Percentiles rank a stretch among this genome's conserved stretches.
Conservation (phyloP, 1,284 basidiomycete species). For the Apiotrichum gracile region DNA sequence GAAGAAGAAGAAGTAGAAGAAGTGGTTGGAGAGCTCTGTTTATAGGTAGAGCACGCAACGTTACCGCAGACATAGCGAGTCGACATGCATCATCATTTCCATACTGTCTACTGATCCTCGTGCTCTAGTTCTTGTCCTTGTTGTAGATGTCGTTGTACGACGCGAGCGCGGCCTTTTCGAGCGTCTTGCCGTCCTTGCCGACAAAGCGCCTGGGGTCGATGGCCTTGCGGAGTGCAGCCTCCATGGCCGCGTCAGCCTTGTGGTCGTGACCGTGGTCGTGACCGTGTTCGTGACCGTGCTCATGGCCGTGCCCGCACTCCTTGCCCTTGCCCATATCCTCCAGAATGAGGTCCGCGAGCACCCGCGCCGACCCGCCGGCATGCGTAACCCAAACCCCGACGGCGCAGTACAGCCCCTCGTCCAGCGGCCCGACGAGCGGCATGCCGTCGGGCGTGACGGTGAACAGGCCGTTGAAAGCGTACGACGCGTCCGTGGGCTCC, state of each 20-base stretch:
- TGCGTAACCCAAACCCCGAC: slow-evolving; percentile 30
- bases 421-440: slow-evolving; percentile 21
- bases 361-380: slow-evolving; percentile 17
- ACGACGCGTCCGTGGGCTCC: neutral
- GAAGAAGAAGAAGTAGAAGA: slow-evolving; percentile 18
- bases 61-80: no score
- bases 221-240: slow-evolving; percentile 9
- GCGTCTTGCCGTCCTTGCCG: neutral
- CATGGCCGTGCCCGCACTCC: no score
- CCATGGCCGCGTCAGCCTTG: neutral
- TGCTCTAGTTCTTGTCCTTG: slow-evolving; percentile 4
- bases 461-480: slow-evolving; percentile 28
- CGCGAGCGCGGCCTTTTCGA: slow-evolving; percentile 12
- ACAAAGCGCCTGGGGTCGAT: slow-evolving; percentile 33
- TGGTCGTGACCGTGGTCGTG: no score
- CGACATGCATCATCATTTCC: no score
- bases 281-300: no score
- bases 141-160: slow-evolving; percentile 30
- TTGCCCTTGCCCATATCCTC: neutral
- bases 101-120: neutral
- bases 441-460: slow-evolving; percentile 27
- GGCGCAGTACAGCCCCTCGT: slow-evolving; percentile 17
- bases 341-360: slow-evolving; percentile 20
- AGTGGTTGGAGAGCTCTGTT: neutral
- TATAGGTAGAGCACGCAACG: neutral